phyloP scores from a whole-genome alignment of 2,329 filamentous ascomycete species.

The Calonectria montana region DNA sequence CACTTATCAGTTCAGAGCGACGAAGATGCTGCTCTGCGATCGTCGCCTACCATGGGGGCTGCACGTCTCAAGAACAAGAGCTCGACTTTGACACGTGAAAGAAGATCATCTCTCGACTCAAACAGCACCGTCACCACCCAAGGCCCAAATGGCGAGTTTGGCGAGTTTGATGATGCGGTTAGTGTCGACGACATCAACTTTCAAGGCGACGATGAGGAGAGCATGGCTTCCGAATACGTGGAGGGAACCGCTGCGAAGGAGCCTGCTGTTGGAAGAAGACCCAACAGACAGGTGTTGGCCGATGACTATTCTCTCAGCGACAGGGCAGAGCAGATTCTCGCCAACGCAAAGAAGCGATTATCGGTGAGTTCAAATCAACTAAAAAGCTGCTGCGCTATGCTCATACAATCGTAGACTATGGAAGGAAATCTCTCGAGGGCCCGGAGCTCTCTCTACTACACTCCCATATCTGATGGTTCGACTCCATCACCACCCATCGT shows the following conservation, averaged over 20 bases:
- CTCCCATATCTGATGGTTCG: slow-evolving; percentile 59
- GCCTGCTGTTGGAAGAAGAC: slow-evolving; percentile 22
- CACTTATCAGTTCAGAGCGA: slow-evolving; percentile 48
- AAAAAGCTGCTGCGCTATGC: slow-evolving; percentile 8
- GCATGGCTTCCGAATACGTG: slow-evolving; percentile 67
- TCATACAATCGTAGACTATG: slow-evolving; percentile 76
- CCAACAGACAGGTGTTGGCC: slow-evolving; percentile 28
- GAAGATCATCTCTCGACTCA: slow-evolving; percentile 69
- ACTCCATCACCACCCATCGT: slow-evolving; percentile 63
- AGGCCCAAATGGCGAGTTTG: slow-evolving; percentile 61
- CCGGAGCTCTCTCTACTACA: slow-evolving; percentile 70
- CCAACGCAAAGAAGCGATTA: slow-evolving; percentile 89
- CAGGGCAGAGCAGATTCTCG: slow-evolving; percentile 88
- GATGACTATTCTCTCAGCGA: slow-evolving; percentile 80
- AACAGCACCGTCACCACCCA: slow-evolving; percentile 69
- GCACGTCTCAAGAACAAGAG: slow-evolving; percentile 57
- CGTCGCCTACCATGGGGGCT: slow-evolving; percentile 60
- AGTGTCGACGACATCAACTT: slow-evolving; percentile 75
- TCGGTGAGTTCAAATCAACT: slow-evolving; percentile 70
- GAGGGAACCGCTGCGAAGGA: slow-evolving; percentile 55
- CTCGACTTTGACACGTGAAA: slow-evolving; percentile 57
- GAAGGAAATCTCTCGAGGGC: slow-evolving; percentile 89
- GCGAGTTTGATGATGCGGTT: slow-evolving; percentile 70
- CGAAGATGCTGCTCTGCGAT: slow-evolving; percentile 50
- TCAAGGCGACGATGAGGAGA: slow-evolving; percentile 76